phyloP scores from a whole-genome alignment of 768 basidiomycete genomes.

The Suillus plorans region DNA sequence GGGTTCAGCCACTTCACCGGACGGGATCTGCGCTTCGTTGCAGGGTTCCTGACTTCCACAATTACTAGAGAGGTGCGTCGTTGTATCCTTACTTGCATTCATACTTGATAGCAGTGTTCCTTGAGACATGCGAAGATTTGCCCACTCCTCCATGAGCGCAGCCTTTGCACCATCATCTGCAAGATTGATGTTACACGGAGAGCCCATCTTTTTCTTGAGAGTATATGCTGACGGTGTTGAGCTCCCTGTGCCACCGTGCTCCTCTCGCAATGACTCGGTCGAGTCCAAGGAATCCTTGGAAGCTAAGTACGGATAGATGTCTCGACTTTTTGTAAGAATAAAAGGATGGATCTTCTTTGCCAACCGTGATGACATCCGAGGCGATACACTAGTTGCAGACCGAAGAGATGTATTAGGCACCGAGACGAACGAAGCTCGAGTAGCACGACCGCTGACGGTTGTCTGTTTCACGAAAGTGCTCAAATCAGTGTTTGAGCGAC shows the following conservation, averaged over 20 bases:
- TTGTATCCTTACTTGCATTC: background rate
- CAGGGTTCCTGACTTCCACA: background rate
- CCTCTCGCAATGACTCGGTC: background rate
- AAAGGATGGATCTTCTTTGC: conserved; percentile 20
- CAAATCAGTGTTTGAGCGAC: background rate
- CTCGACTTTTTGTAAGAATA: conserved; percentile 15
- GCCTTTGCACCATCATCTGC: conserved; percentile 21
- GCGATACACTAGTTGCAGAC: background rate
- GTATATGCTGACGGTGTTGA: background rate
- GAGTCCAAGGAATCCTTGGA: conserved; percentile 15
- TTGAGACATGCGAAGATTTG: conserved; percentile 28
- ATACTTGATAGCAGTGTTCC: conserved; percentile 16
- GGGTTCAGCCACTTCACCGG: background rate
- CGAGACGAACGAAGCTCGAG: background rate
- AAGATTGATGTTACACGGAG: conserved; percentile 16
- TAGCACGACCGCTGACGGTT: background rate
- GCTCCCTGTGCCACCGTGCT: background rate
- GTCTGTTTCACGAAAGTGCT: background rate
- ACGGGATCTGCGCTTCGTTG: background rate
- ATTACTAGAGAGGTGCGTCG: background rate
- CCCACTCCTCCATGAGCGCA: conserved; percentile 31
- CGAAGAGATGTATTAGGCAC: background rate
- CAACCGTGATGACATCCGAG: conserved; percentile 22
- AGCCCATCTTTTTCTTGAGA: conserved; percentile 15
- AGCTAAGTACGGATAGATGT: conserved; percentile 31